Evolutionary conservation across 768 basidiomycete species (phyloP).

Genomic region (Leccinum truebloodii): DNA sequence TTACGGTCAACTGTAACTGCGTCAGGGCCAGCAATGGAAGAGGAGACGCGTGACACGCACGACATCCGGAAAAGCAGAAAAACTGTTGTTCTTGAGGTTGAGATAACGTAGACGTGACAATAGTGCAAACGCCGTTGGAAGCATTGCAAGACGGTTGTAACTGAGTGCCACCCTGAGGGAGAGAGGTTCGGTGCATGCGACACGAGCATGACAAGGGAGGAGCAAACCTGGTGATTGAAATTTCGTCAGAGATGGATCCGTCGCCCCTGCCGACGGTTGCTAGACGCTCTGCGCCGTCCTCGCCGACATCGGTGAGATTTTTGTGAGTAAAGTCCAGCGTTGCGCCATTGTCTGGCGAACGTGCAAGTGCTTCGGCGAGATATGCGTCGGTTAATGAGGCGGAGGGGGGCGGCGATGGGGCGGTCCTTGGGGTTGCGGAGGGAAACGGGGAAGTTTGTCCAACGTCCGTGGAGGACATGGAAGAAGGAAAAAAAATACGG

Average conservation of each 20-base stretch:
- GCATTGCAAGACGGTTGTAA: conserved; percentile 76
- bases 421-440: conserved; percentile 25
- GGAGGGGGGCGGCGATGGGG: conserved; percentile 33
- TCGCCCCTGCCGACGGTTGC: conserved; percentile 53
- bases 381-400: conserved; percentile 54
- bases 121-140: conserved; percentile 74
- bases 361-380: conserved; percentile 62
- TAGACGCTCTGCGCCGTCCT: conserved; percentile 76
- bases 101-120: conserved; percentile 79
- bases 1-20: conserved; percentile 64
- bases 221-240: conserved; percentile 61
- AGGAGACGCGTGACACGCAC: conserved; percentile 48
- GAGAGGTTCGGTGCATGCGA: neutral
- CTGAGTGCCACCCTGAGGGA: conserved; percentile 75
- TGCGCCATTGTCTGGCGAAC: conserved; percentile 74
- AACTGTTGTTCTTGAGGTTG: conserved; percentile 82
- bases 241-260: conserved; percentile 44
- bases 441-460: conserved; percentile 32
- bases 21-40: conserved; percentile 14
- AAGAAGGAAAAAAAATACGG: neutral
- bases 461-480: conserved; percentile 34
- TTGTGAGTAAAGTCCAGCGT: conserved; percentile 86
- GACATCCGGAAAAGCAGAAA: conserved; percentile 82
- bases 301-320: conserved; percentile 72
- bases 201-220: conserved; percentile 8